Evolutionary conservation across 2,329 filamentous ascomycete species (phyloP).

Genomic region (Colletotrichum eleusines): DNA sequence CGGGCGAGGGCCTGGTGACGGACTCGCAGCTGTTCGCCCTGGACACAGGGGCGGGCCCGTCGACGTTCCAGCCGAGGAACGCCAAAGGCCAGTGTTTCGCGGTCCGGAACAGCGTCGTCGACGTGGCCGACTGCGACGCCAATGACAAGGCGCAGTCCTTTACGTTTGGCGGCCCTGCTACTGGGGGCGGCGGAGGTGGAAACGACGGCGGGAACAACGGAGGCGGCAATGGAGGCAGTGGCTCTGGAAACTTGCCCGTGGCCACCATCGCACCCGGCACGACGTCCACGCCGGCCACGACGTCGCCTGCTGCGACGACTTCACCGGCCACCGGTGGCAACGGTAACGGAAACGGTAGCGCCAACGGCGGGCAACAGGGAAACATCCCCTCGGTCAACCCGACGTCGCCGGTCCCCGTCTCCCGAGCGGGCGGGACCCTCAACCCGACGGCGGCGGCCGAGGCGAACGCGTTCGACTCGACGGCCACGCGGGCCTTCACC

Average conservation of each 20-base stretch:
- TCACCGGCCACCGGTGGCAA: constrained; percentile 21
- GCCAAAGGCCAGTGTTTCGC: constrained; percentile 60
- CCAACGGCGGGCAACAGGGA: constrained; percentile 21
- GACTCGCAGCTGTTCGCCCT: constrained; percentile 66
- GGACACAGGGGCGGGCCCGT: constrained; percentile 55
- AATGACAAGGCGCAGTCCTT: constrained; percentile 59
- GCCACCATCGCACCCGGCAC: constrained; percentile 15
- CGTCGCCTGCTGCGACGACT: constrained; percentile 8
- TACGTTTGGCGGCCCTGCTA: constrained; percentile 43
- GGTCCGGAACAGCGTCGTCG: constrained; percentile 57
- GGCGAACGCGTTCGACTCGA: constrained; percentile 60
- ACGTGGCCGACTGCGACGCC: constrained; percentile 57
- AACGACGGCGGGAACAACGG: neutral
- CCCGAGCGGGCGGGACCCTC: constrained; percentile 62
- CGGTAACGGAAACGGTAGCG: constrained; percentile 1
- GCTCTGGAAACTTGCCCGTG: constrained; percentile 6
- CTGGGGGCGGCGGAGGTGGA: neutral
- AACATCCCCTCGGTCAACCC: constrained; percentile 52
- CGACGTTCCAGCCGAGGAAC: constrained; percentile 61
- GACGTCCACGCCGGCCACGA: neutral
- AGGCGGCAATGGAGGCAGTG: neutral
- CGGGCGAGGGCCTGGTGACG: constrained; percentile 63
- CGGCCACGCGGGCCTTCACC: constrained; percentile 60
- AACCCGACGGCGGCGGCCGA: constrained; percentile 63
- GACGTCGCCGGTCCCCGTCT: constrained; percentile 60